Base-by-base conservation (phyloP, 2,329 filamentous ascomycete species). In the Aaosphaeria arxii region DNA sequence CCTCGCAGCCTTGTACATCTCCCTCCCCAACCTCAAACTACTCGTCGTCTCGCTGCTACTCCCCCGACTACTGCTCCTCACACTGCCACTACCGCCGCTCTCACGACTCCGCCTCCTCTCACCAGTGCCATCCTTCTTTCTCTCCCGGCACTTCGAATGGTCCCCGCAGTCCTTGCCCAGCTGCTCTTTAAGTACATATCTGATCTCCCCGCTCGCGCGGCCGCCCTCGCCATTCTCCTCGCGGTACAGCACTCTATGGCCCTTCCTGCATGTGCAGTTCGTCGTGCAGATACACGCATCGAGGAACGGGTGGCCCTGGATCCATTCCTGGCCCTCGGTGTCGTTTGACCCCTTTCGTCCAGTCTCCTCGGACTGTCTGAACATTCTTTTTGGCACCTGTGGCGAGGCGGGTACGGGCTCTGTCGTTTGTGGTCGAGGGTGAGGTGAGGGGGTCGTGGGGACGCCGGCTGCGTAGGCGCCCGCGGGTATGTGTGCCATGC, bases 271-370 rank as follows among this genome's bases (percentile, higher is more conserved):
- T 2, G 45, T 56, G 43, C 64, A 67, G 11, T 52, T 52, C 6
- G 53, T 61, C 1, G 62, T 64, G 45, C 64, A 67, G 4, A 50
- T 57, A 47, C 64, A 67, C 3, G 60, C 62, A 40, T 66, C 62
- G 1, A 67, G 58, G 35, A 59, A 65, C 1, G 53, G 42, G 38
- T 64, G 51, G 3, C 54, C 57, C 6, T 55, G 46, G 7, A 58
- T 13, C 60, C 62, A 63, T 42, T 61, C 60, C 7, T 58, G 48
- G 1, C 54, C 58, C 7, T 54, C 56, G 1, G 9, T 4, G 33
- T 36, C 13, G 33, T 36, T 13, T 36, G 33, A 13, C 33, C 9
- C 9, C 13, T 36, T 36, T 36, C 9, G 33, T 11, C 9, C 9
- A 4, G 33, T 11, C 33, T 36, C 13, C 4, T 36, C 17, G 17